phyloP scores from a whole-genome alignment of 73 alveolate species.

The Paramecium pentaurelia region DNA sequence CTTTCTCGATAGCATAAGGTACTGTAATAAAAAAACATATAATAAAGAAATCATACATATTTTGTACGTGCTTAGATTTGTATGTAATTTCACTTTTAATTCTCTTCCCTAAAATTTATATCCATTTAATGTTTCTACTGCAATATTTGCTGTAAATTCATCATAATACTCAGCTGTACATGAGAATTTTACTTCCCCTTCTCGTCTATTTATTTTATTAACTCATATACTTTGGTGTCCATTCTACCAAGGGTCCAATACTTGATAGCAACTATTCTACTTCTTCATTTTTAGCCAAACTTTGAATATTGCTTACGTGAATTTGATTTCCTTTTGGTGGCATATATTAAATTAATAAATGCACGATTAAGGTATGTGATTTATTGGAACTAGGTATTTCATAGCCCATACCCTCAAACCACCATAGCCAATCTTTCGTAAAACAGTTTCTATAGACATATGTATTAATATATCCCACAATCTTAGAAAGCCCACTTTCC shows the following conservation, averaged over 20 bases:
- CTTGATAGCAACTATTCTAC: background rate
- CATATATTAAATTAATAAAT: background rate
- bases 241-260: conserved; percentile 19
- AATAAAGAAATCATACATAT: conserved; percentile 21
- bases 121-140: background rate
- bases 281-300: conserved; percentile 31
- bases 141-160: conserved; percentile 1
- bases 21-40: conserved; percentile 6
- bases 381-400: conserved; percentile 14
- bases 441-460: background rate
- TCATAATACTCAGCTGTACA: conserved; percentile 40
- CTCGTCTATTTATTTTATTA: background rate
- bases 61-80: background rate
- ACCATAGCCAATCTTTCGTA: background rate
- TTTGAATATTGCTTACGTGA: conserved; percentile 25
- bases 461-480: background rate
- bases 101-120: conserved; percentile 19
- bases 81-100: background rate
- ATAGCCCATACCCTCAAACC: background rate
- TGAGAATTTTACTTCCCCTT: conserved; percentile 9
- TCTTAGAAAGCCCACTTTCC: background rate
- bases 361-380: conserved; percentile 1
- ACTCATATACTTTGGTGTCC: background rate
- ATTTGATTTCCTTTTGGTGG: background rate
- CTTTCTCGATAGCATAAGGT: conserved; percentile 39